Conservation (phyloP, 1,284 basidiomycete genomes). For the Vanrija sp. region DNA sequence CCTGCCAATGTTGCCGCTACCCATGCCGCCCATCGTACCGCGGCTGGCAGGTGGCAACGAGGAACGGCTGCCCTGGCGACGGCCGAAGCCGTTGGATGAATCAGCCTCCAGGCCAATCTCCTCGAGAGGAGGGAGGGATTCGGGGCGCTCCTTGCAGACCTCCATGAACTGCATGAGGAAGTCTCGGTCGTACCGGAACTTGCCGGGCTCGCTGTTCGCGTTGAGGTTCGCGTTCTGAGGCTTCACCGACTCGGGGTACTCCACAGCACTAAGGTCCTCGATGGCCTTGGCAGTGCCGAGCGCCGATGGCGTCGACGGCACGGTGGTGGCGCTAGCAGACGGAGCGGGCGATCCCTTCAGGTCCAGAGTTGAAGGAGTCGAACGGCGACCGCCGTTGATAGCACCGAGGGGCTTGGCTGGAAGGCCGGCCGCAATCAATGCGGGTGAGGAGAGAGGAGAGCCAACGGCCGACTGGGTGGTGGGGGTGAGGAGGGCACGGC, state of each 20-base stretch:
- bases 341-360: conserved; percentile 51
- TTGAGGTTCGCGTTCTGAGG: conserved; percentile 86
- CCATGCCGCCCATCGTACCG: conserved; percentile 13
- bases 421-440: conserved; percentile 42
- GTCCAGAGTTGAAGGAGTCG: conserved; percentile 64
- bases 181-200: conserved; percentile 95
- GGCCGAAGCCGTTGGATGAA: conserved; percentile 52
- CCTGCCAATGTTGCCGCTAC: conserved; percentile 15
- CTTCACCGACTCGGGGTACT: conserved; percentile 78
- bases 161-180: conserved; percentile 97
- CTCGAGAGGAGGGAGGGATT: conserved; percentile 80
- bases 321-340: conserved; percentile 16
- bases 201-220: conserved; percentile 71
- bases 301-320: conserved; percentile 55
- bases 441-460: conserved; percentile 40
- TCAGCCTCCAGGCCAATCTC: conserved; percentile 82
- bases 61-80: conserved; percentile 52
- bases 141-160: conserved; percentile 91
- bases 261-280: conserved; percentile 70
- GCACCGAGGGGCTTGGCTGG: conserved; percentile 46
- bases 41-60: conserved; percentile 15
- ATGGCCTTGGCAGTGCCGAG: conserved; percentile 73
- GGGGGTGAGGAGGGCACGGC: conserved; percentile 30
- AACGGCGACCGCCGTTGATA: conserved; percentile 32
- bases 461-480: conserved; percentile 26